Evolutionary conservation across 495 filamentous ascomycete genomes (phyloP).

Genomic region (Tuber microsphaerosporum): DNA sequence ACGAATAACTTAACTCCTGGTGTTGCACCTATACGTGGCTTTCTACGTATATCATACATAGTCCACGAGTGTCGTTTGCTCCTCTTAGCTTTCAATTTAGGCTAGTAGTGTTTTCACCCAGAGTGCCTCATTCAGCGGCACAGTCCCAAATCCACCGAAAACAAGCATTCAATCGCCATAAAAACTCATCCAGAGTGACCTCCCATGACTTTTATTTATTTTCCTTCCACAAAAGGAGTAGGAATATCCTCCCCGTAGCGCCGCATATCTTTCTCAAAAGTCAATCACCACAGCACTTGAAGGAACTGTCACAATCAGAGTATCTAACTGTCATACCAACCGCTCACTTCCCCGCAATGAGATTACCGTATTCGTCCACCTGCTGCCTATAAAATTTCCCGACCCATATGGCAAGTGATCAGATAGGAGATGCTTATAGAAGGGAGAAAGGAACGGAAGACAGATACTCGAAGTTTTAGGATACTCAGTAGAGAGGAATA

Average conservation of each 20-base stretch:
- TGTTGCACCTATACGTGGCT: background rate
- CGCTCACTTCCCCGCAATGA: background rate
- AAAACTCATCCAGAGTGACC: background rate
- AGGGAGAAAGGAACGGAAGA: background rate
- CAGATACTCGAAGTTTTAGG: background rate
- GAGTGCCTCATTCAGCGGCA: background rate
- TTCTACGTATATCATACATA: background rate
- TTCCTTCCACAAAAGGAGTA: background rate
- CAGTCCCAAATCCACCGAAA: background rate
- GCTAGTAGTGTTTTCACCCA: rapidly evolving
- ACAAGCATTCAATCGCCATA: background rate
- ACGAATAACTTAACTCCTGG: background rate
- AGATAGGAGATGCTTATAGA: background rate
- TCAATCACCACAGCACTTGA: background rate
- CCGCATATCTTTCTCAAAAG: background rate
- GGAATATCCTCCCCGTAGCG: background rate
- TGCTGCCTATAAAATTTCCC: too few species aligned
- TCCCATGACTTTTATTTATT: background rate
- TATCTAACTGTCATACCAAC: background rate
- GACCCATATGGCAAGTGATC: background rate
- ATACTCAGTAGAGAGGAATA: background rate
- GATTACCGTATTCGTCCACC: background rate
- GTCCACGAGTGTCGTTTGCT: background rate
- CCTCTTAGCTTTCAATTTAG: background rate
- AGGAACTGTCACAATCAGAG: background rate